Evolutionary conservation across 1,284 basidiomycete genomes (phyloP), one percentile per base, ranked within the genome.

Genomic region (Leccinum cinnamomeum): DNA sequence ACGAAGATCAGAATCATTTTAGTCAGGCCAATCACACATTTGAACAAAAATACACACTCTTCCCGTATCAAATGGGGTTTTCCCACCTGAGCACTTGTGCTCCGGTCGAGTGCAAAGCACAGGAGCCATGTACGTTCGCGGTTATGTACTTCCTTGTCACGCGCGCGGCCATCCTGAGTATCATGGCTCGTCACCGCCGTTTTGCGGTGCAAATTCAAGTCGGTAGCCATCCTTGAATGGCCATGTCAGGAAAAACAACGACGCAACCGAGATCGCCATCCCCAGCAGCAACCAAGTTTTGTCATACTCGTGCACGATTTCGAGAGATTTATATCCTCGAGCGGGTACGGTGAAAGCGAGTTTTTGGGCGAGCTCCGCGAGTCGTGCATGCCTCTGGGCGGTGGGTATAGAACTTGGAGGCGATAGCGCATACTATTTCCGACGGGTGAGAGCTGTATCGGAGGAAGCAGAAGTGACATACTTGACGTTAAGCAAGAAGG

Each of bases 291-390:
- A 75, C 95, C 97, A 99, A 0, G 96, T 98, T 70, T 92, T 89
- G 78, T 99, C 97, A 71, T 98, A 95, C 74, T 99, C 97, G 72
- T 94, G 94, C 5, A 95, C 92, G 65, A 96, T 94, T 77, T 99
- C 97, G 53, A 98, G 90, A 25, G 92, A 95, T 78, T 99, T 99
- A 83, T 95, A 97, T 0, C 92, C 92, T 67, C 84, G 81, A 62
- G 87, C 92, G 55, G 84, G 92, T 8, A 96, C 92, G 65, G 85
- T 89, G 73, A 97, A 98, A 0, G 96, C 92, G 16, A 98, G 85
- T 68, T 95, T 92, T 73, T 94, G 92, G 2, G 92, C 91, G 41
- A 96, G 83, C 35, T 92, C 90, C 2, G 93, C 87, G 53, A 98
- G 84, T 62, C 86, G 86, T 11, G 84, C 78, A 69, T 98, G 92